Percentiles rank a stretch among this genome's conserved stretches.
Evolutionary conservation across 164 flowering plant species (phyloP).

Genomic region (Saururus chinensis): DNA sequence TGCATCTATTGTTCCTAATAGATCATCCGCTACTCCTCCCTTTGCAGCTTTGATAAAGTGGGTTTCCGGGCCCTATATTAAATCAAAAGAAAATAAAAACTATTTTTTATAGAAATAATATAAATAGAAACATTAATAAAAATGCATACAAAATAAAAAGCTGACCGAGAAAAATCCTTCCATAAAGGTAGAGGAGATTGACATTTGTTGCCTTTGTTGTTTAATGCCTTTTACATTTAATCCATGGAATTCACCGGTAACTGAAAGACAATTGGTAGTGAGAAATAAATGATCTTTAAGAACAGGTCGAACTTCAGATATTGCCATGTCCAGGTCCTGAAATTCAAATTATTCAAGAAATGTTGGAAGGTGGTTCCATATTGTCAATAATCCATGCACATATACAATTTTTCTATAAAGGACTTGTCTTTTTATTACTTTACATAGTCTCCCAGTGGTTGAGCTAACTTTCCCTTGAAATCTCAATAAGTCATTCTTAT

Average conservation of each 20-base stretch:
- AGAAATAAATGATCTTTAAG: slow-evolving; percentile 67
- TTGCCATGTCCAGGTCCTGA: slow-evolving; percentile 60
- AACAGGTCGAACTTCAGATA: slow-evolving; percentile 59
- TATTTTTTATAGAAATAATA: neutral
- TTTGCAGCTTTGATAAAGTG: slow-evolving; percentile 80
- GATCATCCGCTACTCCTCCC: slow-evolving; percentile 43
- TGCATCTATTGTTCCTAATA: slow-evolving; percentile 68
- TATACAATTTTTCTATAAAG: too few relatives aligned
- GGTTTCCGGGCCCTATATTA: slow-evolving; percentile 53
- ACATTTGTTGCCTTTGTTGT: slow-evolving; percentile 37
- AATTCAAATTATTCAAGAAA: slow-evolving; percentile 3
- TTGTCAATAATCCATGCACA: neutral
- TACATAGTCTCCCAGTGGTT: too few relatives aligned
- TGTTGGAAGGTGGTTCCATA: neutral
- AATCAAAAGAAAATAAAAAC: slow-evolving; percentile 1
- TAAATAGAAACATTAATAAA: neutral
- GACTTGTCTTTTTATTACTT: too few relatives aligned
- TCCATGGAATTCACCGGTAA: slow-evolving; percentile 75
- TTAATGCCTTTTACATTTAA: slow-evolving; percentile 59
- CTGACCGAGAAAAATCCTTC: slow-evolving; percentile 84
- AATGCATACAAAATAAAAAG: slow-evolving; percentile 2
- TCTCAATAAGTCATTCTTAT: neutral
- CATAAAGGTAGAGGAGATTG: slow-evolving; percentile 56
- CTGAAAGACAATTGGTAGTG: slow-evolving; percentile 56
- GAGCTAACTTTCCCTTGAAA: neutral